These are phyloP conservation scores for Selaginella tamariscina DNA, from an alignment of 75 land plant species.

Conservation along the genomic window DNA sequence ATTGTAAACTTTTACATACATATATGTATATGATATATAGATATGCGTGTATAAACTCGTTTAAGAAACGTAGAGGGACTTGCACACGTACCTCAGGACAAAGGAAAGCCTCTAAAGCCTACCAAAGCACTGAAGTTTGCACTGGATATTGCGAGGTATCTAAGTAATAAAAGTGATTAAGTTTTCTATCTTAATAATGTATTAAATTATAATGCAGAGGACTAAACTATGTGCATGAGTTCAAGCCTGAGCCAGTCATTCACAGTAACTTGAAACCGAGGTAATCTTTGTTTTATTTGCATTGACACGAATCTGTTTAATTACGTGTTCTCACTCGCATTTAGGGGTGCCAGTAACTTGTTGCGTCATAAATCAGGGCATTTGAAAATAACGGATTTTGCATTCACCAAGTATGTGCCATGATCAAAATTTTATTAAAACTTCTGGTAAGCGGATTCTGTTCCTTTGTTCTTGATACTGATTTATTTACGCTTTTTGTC, in stretches of 20 bases:
- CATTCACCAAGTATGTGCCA: slow-evolving; percentile 32
- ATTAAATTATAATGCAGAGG: slow-evolving; percentile 32
- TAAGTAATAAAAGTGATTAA: background rate
- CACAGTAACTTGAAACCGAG: slow-evolving; percentile 60
- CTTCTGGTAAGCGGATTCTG: background rate
- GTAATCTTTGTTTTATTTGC: slow-evolving; percentile 20
- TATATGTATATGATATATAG: background rate
- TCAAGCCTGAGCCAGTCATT: slow-evolving; percentile 42
- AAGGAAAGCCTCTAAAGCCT: slow-evolving; percentile 21
- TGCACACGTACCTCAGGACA: slow-evolving; percentile 16
- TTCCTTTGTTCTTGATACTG: no score
- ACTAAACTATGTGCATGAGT: slow-evolving; percentile 53
- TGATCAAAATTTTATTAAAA: background rate
- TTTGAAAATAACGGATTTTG: slow-evolving; percentile 59
- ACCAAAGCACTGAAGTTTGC: slow-evolving; percentile 20
- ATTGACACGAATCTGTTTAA: background rate
- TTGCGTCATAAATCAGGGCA: slow-evolving; percentile 40
- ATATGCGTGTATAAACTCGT: background rate
- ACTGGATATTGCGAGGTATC: slow-evolving; percentile 28
- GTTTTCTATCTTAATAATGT: background rate
- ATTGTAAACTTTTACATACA: background rate
- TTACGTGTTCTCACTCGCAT: slow-evolving; percentile 1
- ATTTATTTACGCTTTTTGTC: no score
- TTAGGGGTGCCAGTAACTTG: slow-evolving; percentile 32
- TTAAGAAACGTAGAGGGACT: slow-evolving; percentile 17